Evolutionary conservation across 805 yeast species (phyloP), one percentile per base, ranked within the genome.

Genomic region (Metschnikowia peoriensis): DNA sequence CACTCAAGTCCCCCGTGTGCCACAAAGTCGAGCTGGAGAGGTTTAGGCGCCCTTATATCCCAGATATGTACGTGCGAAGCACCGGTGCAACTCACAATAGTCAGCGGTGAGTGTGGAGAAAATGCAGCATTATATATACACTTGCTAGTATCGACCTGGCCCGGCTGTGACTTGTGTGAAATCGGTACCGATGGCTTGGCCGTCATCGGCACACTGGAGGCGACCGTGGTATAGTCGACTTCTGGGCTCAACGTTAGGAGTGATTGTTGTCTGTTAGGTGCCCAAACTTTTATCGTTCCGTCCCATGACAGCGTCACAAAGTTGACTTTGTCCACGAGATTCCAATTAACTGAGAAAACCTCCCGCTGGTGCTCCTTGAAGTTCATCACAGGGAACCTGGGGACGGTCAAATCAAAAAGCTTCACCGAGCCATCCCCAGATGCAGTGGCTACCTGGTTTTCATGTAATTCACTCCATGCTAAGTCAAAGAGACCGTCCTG

Each of bases 261-360:
- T 28, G 90, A 82, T 16, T 76, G 71, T 29, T 67, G 70, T 51
- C 91, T 73, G 39, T 68, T 67, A 0, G 94, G 91, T 0, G 84
- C 68, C 96, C 96, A 89, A 9, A 89, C 63, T 67, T 89, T 89
- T 38, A 92, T 80, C 0, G 87, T 73, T 0, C 97, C 97, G 67
- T 93, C 98, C 98, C 98, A 93, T 8, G 96, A 86, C 28, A 92
- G 80, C 16, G 93, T 79, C 39, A 86, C 83, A 68, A 93, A 89
- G 15, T 74, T 75, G 5, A 78, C 64, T 69, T 90, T 88, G 56
- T 84, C 86, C 4, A 83, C 80, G 53, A 85, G 65, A 63, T 85
- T 86, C 94, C 94, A 88, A 61, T 82, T 81, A 37, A 88, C 81
- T 15, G 86, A 78, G 55, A 87, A 85, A 9, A 85, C 92, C 65